phyloP scores from a whole-genome alignment of 2,329 filamentous ascomycete genomes.

The Pyrenophora teres region DNA sequence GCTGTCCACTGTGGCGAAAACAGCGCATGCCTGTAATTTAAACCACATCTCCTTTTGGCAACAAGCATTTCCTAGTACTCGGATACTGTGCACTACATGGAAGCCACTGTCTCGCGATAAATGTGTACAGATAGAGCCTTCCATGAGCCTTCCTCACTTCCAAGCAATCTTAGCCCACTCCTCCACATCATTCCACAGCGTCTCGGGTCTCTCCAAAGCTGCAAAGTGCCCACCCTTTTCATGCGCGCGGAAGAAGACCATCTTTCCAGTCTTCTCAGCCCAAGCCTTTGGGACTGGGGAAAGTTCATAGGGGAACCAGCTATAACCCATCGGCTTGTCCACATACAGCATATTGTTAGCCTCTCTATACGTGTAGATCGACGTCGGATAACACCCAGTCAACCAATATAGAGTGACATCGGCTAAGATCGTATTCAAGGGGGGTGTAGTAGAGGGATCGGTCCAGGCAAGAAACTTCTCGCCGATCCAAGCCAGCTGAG shows the following conservation, averaged over 20 bases:
- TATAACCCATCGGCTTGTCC: constrained; percentile 52
- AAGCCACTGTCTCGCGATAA: too few species aligned
- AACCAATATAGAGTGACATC: constrained; percentile 61
- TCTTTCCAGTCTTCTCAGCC: constrained; percentile 46
- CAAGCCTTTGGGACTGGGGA: constrained; percentile 48
- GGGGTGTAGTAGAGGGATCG: constrained; percentile 47
- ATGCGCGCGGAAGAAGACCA: constrained; percentile 47
- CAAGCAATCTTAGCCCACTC: constrained; percentile 48
- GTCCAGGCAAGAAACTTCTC: constrained; percentile 63
- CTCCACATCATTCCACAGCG: constrained; percentile 53
- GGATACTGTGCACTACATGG: too few species aligned
- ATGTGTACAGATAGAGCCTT: too few species aligned
- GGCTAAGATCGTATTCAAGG: constrained; percentile 54
- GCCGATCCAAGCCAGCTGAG: constrained; percentile 62
- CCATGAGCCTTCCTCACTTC: constrained; percentile 19
- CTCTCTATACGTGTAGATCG: constrained; percentile 57
- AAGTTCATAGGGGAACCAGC: constrained; percentile 52
- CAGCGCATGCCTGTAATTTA: too few species aligned
- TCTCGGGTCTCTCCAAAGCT: constrained; percentile 51
- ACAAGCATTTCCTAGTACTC: too few species aligned
- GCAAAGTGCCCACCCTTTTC: constrained; percentile 56
- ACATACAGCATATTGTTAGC: constrained; percentile 33
- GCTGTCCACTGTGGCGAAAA: too few species aligned
- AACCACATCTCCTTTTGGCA: too few species aligned
- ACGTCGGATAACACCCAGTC: constrained; percentile 55